Base-by-base conservation (phyloP, 345 rosid genomes). In the Toxicodendron radicans region DNA sequence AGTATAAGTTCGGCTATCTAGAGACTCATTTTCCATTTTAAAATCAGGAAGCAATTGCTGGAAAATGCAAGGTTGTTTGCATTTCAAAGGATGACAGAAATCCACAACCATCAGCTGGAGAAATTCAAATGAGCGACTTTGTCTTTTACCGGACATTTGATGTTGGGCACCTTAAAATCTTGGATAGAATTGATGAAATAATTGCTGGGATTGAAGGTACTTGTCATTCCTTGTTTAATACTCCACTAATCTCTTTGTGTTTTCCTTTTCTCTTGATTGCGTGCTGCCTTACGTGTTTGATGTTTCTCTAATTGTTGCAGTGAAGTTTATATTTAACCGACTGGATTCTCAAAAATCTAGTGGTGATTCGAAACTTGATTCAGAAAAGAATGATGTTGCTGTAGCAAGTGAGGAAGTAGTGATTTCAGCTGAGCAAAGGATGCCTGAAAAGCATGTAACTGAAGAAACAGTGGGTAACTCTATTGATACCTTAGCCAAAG, bases 51-150 rank as follows among this genome's bases (percentile, higher is more conserved):
- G 83, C 91, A 65, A 88, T 95, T 76, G 84, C 87, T 73, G 98
- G 99, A 64, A 95, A 93, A 78, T 95, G 98, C 88, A 83, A 85
- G 74, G 93, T 93, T 59, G 64, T 91, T n/a, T 95, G 97, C 84
- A 84, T 75, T 71, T 89, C 98, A 68, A 90, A 85, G 75, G 97
- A 95, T 71, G 51, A 49, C 68, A 90, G 95, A 80, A 93, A 91
- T 83, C 86, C 74, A 8, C 92, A 82, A 75, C 92, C 95, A 27
- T 80, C 90, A 9, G 67, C 64, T 7, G 87, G 88, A 75, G 87
- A 88, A 61, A 75, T 88, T 63, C 86, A 77, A 66, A 75, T 53
- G 79, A 77, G 97, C 16, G 90, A 95, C 73, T 90, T 86, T 52
- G 79, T 90, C 21, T 95, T 86, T 78, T 80, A 70, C 49, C 92